These are phyloP conservation scores for Aspergillus nomiae DNA, from an alignment of 2,329 filamentous ascomycete genomes.

Conservation along the genomic window DNA sequence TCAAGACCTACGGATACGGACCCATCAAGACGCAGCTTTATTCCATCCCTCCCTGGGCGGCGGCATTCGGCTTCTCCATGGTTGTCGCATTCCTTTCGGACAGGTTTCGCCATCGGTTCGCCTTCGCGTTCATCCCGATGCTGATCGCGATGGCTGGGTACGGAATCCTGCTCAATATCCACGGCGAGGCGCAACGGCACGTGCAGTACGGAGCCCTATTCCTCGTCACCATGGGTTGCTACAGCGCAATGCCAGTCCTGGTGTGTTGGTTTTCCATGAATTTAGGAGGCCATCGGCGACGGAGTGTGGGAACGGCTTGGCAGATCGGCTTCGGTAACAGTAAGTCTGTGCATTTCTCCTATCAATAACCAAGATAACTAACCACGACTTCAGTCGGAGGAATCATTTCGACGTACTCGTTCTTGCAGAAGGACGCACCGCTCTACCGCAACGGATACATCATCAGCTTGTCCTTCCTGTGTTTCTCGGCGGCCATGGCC, in stretches of 20 bases:
- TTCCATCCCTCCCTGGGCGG: slow-evolving; percentile 64
- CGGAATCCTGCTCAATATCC: slow-evolving; percentile 70
- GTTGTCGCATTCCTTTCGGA: slow-evolving; percentile 73
- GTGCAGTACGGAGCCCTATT: slow-evolving; percentile 81
- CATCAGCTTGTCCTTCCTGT: slow-evolving; percentile 74
- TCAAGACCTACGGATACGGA: slow-evolving; percentile 66
- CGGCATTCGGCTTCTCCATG: slow-evolving; percentile 79
- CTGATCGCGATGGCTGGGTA: slow-evolving; percentile 73
- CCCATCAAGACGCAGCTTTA: slow-evolving; percentile 55
- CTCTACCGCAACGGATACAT: slow-evolving; percentile 71
- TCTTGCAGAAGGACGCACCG: slow-evolving; percentile 67
- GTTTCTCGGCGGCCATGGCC: slow-evolving; percentile 62
- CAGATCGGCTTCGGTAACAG: slow-evolving; percentile 75
- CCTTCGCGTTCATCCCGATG: slow-evolving; percentile 71
- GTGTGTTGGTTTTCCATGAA: slow-evolving; percentile 86
- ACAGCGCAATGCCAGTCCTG: slow-evolving; percentile 84
- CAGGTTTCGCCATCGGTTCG: slow-evolving; percentile 69
- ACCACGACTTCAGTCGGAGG: slow-evolving; percentile 60
- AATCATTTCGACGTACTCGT: slow-evolving; percentile 74
- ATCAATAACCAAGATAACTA: background rate
- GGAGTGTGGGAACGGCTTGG: slow-evolving; percentile 72
- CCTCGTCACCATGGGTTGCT: slow-evolving; percentile 76
- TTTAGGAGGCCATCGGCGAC: slow-evolving; percentile 69
- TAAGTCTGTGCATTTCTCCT: slow-evolving; percentile 20
- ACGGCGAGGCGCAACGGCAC: slow-evolving; percentile 59